Conservation (phyloP, 371 early-diverging fungal species). For the Entomophthora muscae region DNA sequence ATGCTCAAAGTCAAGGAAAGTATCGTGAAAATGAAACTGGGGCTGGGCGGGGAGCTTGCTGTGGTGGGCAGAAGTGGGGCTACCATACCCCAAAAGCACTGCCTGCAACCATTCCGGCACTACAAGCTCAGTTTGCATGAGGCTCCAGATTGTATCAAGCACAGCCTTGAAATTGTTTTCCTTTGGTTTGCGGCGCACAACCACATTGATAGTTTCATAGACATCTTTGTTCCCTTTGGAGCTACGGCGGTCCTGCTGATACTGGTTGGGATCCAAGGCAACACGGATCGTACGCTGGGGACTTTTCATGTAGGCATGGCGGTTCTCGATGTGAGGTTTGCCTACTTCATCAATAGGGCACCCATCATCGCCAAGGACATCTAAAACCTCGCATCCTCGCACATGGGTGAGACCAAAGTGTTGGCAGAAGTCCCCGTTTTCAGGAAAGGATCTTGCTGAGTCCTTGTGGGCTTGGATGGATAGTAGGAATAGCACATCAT, state of each 20-base stretch:
- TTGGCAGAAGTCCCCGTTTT: conserved; percentile 21
- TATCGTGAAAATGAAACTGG: conserved; percentile 60
- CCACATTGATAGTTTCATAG: conserved; percentile 67
- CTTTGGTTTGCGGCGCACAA: conserved; percentile 66
- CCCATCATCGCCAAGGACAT: conserved; percentile 56
- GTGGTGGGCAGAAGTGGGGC: conserved; percentile 59
- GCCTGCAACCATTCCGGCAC: conserved; percentile 84
- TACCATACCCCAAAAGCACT: conserved; percentile 85
- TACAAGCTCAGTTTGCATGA: conserved; percentile 50
- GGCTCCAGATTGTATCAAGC: conserved; percentile 68
- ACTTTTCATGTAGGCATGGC: conserved; percentile 25
- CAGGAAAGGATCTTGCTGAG: conserved; percentile 15
- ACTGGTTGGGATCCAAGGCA: conserved; percentile 71
- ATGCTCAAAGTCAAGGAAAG: conserved; percentile 70
- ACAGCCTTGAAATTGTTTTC: conserved; percentile 86
- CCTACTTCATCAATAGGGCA: conserved; percentile 34
- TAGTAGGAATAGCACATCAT: conserved; percentile 66
- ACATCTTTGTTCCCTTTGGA: conserved; percentile 21
- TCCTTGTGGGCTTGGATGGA: conserved; percentile 39
- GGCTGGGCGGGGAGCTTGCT: conserved; percentile 25
- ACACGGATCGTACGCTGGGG: conserved; percentile 52
- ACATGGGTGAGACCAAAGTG: conserved; percentile 59
- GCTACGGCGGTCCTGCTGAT: conserved; percentile 15
- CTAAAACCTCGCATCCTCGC: conserved; percentile 74
- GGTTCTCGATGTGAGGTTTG: conserved; percentile 22